Evolutionary conservation across 192 early-diverging fungal species (phyloP), one percentile per base, ranked within the genome.

Genomic region (Borealophlyctis nickersoniae): DNA sequence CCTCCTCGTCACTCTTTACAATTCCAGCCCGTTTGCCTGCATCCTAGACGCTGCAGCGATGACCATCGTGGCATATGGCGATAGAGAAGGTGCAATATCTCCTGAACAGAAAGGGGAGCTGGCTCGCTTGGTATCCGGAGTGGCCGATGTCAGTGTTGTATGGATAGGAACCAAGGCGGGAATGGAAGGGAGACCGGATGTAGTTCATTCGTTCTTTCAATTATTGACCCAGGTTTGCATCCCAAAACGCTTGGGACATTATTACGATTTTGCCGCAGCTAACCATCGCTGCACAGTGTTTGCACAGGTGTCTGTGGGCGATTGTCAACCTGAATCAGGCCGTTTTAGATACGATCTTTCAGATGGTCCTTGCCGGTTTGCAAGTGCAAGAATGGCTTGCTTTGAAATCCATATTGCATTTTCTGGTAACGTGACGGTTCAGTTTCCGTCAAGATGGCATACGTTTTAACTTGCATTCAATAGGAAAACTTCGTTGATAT

Each of bases 171-270:
- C 22, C n/a, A 35, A 60, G 34, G 67, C 60, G 1, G 59, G 39
- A n/a, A 63, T 77, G 71, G 49, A 45, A 24, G 60, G 63, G 24
- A 36, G 52, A 16, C 52, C 72, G 4, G 75, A 73, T 52, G 1
- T 77, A 11, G 70, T 77, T 23, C 56, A 61, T 3, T 30, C 60
- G 0, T 73, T 62, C 64, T 73, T 73, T 52, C 65, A 60, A 27
- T 36, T 77, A 19, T 52, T 77, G 2, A 35, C 52, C 11, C 32
- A 58, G 28, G 73, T 71, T n/a, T n/a, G n/a, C n/a, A n/a, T n/a
- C n/a, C n/a, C n/a, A n/a, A n/a, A n/a, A n/a, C n/a, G n/a, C n/a
- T n/a, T n/a, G n/a, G n/a, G n/a, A n/a, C n/a, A n/a, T n/a, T n/a
- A n/a, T n/a, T n/a, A n/a, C n/a, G n/a, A n/a, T n/a, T n/a, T n/a